phyloP scores from a whole-genome alignment of 2,329 filamentous ascomycete species.

The Lachnum nothofagi region DNA sequence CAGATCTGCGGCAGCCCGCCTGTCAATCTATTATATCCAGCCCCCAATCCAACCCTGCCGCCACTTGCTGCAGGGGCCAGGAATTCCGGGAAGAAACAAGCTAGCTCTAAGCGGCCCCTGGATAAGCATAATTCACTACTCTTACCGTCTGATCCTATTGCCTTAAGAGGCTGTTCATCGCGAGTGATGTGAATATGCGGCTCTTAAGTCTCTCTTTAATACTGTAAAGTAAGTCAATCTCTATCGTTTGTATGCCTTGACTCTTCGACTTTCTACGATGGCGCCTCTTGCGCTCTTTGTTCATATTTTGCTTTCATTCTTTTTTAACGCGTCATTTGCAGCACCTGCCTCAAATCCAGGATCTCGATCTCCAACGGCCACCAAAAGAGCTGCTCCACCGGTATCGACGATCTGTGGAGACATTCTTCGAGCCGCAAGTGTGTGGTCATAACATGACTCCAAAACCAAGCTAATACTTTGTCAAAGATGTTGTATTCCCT shows the following conservation, averaged over 20 bases:
- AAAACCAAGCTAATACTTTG: neutral
- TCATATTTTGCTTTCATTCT: neutral
- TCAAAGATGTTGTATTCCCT: slow-evolving; percentile 4
- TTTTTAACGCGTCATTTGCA: neutral
- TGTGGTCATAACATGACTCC: neutral
- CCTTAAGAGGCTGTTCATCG: neutral
- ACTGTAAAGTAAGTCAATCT: neutral
- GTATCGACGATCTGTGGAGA: slow-evolving; percentile 7
- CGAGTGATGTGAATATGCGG: neutral
- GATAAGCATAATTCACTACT: neutral
- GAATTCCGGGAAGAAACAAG: no score
- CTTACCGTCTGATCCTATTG: neutral
- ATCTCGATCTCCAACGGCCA: neutral
- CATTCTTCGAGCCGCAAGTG: neutral
- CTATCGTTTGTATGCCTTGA: neutral
- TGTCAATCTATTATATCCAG: no score
- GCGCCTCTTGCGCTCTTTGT: neutral
- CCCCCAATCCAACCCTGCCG: no score
- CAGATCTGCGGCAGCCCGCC: no score
- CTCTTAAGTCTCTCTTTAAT: neutral
- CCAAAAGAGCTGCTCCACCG: neutral
- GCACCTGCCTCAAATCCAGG: neutral
- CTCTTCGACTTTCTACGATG: neutral
- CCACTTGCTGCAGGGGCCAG: no score
- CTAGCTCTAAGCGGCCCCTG: no score